Base-by-base conservation (phyloP, 2,329 filamentous ascomycete species). In the Exophiala viscosa region DNA sequence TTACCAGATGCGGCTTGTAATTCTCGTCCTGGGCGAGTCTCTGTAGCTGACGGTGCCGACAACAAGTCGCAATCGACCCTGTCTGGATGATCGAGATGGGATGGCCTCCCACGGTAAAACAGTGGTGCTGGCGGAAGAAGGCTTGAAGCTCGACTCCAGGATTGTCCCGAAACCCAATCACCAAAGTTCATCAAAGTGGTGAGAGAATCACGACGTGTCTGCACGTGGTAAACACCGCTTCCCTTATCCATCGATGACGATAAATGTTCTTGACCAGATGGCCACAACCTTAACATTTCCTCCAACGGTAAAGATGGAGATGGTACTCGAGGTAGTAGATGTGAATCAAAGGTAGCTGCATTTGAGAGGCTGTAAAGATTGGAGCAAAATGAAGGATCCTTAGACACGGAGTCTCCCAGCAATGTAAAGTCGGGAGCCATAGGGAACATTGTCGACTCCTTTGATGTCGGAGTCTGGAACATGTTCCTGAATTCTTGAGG, bases 251-350 rank as follows among this genome's bases (percentile, higher is more conserved):
- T 14, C 11, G 34, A 20, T 32, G 44, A 38, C 5, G 40, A 20
- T 36, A 13, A 31, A n/a, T 32, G 15, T 23, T 23, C 6, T 6
- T 44, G 11, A 20, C 14, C 45, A 33, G 40, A 32, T 4, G 48
- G 28, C 56, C 53, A 54, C 41, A 40, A 35, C 15, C 34, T 31
- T 13, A 56, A 41, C 56, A 59, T 54, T 40, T 59, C 56, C 28
- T 56, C 50, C 5, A 45, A 13, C 14, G 39, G 45, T 28, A 56
- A 34, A 28, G 50, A 51, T 5, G 56, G 44, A 9, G 54, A 59
- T 20, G 57, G 57, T 28, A 59, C 51, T 14, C 14, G 45, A 41
- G 38, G 54, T 11, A 50, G 18, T 23, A 58, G 49, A n/a, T 51
- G 42, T 6, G 49, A 45, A 36, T 48, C 40, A 32, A 45, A 48